Conservation (phyloP, 441 rosid species). For the Cnidoscolus chayamansa region DNA sequence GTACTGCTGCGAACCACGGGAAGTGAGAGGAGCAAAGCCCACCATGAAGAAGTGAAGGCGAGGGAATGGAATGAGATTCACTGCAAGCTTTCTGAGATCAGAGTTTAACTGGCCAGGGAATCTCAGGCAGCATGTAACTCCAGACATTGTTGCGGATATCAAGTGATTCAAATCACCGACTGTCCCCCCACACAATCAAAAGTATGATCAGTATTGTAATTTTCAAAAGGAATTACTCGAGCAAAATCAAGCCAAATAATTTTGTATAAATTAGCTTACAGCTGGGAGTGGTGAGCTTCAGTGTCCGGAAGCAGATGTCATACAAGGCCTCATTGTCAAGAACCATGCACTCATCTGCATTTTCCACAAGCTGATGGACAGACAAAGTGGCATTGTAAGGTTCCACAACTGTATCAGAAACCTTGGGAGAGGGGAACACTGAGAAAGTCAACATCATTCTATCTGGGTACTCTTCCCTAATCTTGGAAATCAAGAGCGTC, state of each 20-base stretch:
- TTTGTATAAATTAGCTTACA: slow-evolving; percentile 38
- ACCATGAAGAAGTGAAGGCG: slow-evolving; percentile 89
- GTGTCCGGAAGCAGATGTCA: slow-evolving; percentile 75
- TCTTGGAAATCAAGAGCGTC: slow-evolving; percentile 71
- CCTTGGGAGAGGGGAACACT: slow-evolving; percentile 75
- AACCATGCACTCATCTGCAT: slow-evolving; percentile 85
- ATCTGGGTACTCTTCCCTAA: slow-evolving; percentile 75
- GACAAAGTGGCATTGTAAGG: slow-evolving; percentile 78
- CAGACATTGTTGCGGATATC: slow-evolving; percentile 91
- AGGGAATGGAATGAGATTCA: slow-evolving; percentile 77
- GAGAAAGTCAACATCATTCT: slow-evolving; percentile 81
- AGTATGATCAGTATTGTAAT: not conserved
- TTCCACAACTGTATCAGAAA: slow-evolving; percentile 79
- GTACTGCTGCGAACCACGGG: slow-evolving; percentile 82
- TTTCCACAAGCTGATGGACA: slow-evolving; percentile 73
- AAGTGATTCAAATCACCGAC: slow-evolving; percentile 79
- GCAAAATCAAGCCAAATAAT: no score
- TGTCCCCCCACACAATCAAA: slow-evolving; percentile 18
- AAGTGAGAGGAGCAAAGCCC: slow-evolving; percentile 78
- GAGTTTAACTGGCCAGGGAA: slow-evolving; percentile 83
- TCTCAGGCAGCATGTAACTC: slow-evolving; percentile 80
- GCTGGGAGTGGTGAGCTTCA: slow-evolving; percentile 75
- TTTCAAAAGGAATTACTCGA: not conserved
- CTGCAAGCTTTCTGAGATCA: slow-evolving; percentile 72
- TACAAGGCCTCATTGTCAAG: slow-evolving; percentile 73